phyloP scores from a whole-genome alignment of 768 basidiomycete genomes.

The Mycena belliarum region DNA sequence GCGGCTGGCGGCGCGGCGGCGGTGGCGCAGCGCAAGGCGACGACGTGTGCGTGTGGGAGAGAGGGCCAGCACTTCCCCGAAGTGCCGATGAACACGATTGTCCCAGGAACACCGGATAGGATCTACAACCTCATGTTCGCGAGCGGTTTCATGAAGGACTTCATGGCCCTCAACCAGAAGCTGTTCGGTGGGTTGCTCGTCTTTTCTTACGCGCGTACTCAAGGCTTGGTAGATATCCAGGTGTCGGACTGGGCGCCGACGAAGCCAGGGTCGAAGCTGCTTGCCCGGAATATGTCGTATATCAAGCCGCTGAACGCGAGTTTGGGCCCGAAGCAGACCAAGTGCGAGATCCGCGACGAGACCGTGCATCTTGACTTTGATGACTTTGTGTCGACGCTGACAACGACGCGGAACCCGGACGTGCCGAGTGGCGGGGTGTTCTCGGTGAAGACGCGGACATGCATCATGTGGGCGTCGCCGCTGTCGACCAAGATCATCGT shows the following conservation, averaged over 20 bases:
- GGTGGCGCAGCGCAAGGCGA: conserved; percentile 47
- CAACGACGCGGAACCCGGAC: conserved; percentile 91
- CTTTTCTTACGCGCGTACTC: neutral
- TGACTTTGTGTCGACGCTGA: conserved; percentile 77
- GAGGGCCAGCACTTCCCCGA: conserved; percentile 72
- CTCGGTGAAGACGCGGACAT: conserved; percentile 90
- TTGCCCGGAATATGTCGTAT: conserved; percentile 91
- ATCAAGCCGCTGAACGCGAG: conserved; percentile 89
- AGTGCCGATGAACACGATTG: conserved; percentile 69
- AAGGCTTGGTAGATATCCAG: conserved; percentile 70
- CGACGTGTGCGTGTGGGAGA: conserved; percentile 73
- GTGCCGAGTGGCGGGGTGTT: conserved; percentile 95
- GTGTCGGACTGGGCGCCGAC: conserved; percentile 92
- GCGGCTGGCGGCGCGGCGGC: conserved; percentile 10
- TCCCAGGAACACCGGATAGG: conserved; percentile 92
- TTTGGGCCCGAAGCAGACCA: conserved; percentile 92
- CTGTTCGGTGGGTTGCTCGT: conserved; percentile 63
- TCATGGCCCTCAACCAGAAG: conserved; percentile 88
- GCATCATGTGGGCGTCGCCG: conserved; percentile 89
- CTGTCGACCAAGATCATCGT: conserved; percentile 79
- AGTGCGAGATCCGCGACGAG: conserved; percentile 94
- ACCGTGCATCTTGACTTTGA: conserved; percentile 79
- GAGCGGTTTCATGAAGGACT: conserved; percentile 93
- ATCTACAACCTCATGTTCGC: conserved; percentile 96
- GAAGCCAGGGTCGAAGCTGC: conserved; percentile 59